These are phyloP conservation scores for Fusarium pseudonygamai DNA, from an alignment of 2,329 filamentous ascomycete genomes.

Conservation along the genomic window DNA sequence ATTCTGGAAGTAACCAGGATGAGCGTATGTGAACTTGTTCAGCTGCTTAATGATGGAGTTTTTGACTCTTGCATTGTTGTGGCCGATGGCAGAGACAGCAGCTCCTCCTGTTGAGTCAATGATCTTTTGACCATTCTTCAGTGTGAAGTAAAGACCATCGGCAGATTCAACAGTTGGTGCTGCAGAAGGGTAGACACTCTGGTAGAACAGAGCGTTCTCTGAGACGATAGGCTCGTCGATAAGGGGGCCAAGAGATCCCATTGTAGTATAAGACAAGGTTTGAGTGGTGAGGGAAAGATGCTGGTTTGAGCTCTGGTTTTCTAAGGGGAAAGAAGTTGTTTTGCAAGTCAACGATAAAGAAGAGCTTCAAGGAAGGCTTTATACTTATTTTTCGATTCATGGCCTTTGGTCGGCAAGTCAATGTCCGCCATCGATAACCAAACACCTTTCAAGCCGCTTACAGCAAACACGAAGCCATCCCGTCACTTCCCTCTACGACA, in stretches of 20 bases:
- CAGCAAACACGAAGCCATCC: background rate
- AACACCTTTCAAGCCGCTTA: background rate
- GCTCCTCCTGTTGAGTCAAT: background rate
- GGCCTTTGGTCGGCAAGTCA: background rate
- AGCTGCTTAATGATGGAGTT: background rate
- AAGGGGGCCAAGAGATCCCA: background rate
- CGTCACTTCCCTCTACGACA: background rate
- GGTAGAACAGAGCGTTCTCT: background rate
- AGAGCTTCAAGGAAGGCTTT: background rate
- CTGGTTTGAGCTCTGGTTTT: background rate
- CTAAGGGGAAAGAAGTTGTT: background rate
- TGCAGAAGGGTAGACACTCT: background rate
- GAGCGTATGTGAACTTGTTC: background rate
- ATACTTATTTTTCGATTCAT: background rate
- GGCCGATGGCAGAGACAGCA: background rate
- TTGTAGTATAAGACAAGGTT: background rate
- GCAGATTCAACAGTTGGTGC: background rate
- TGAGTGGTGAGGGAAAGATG: background rate
- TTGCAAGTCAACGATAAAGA: fast-evolving
- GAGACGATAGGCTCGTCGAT: background rate
- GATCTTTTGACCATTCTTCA: background rate
- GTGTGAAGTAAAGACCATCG: background rate
- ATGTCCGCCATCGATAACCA: background rate
- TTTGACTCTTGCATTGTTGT: background rate
- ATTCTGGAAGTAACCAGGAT: background rate